phyloP scores from a whole-genome alignment of 2,329 filamentous ascomycete genomes.

The Pseudogymnoascus sp. region DNA sequence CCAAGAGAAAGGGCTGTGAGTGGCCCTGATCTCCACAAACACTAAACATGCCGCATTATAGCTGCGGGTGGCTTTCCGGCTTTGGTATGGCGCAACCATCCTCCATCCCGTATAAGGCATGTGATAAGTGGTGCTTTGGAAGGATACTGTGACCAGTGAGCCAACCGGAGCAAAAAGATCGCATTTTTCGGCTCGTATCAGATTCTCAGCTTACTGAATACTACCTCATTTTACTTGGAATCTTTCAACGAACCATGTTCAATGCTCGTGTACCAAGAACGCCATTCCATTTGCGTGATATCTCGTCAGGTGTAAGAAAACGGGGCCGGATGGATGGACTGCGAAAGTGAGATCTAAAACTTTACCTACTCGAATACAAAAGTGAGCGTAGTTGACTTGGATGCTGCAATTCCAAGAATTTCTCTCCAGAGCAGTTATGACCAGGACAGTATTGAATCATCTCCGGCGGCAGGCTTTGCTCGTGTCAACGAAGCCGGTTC shows the following conservation, averaged over 20 bases:
- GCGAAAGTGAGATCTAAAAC: neutral
- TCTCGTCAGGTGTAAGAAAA: neutral
- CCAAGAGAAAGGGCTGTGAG: neutral
- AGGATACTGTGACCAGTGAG: neutral
- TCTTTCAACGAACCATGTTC: neutral
- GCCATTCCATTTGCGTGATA: neutral
- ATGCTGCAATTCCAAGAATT: neutral
- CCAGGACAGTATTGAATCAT: neutral
- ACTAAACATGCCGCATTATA: neutral
- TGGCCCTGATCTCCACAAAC: neutral
- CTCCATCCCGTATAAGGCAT: neutral
- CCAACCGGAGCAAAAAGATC: neutral
- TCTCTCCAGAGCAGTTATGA: neutral
- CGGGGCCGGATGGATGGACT: neutral
- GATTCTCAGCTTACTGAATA: neutral
- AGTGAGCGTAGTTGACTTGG: neutral
- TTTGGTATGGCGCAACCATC: neutral
- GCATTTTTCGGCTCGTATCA: neutral
- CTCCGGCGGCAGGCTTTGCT: neutral
- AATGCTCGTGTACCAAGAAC: neutral
- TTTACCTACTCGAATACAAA: neutral
- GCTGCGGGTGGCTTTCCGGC: neutral
- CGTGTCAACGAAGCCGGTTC: neutral
- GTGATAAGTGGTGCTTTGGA: neutral
- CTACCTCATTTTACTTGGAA: neutral